Conservation (phyloP, 176 grass and related monocot species). For the Bromus sterilis region DNA sequence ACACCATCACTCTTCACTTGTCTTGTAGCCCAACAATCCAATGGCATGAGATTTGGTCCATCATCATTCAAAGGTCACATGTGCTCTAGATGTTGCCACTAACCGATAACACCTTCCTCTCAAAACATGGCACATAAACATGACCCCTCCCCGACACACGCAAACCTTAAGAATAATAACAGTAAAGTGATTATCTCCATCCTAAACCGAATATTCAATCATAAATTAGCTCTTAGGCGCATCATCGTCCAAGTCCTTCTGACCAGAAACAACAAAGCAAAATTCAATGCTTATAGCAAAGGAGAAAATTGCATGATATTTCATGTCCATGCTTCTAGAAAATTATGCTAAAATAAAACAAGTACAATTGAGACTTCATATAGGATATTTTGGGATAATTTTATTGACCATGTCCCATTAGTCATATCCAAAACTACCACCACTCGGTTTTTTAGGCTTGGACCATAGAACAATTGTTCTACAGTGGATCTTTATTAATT, state of each 20-base stretch:
- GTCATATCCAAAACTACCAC: too few relatives aligned
- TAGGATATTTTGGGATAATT: neutral
- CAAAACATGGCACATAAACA: too few relatives aligned
- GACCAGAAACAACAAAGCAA: neutral
- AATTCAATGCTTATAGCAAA: neutral
- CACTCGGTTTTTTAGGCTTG: too few relatives aligned
- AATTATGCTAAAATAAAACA: neutral
- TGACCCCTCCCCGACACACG: too few relatives aligned
- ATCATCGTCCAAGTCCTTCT: neutral
- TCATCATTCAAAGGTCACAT: too few relatives aligned
- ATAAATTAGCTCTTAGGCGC: neutral
- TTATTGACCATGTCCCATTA: neutral
- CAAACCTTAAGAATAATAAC: neutral
- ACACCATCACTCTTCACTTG: too few relatives aligned
- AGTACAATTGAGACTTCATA: neutral
- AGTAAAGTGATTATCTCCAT: neutral
- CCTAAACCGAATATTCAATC: neutral
- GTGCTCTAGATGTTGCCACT: too few relatives aligned
- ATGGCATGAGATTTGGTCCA: neutral
- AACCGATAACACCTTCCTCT: too few relatives aligned
- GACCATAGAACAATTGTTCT: too few relatives aligned
- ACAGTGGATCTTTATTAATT: too few relatives aligned
- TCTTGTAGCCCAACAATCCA: neutral
- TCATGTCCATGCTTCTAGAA: neutral
- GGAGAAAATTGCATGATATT: neutral